Conservation (phyloP, 2,329 filamentous ascomycete species). For the Magnaporthiopsis rhizophila region DNA sequence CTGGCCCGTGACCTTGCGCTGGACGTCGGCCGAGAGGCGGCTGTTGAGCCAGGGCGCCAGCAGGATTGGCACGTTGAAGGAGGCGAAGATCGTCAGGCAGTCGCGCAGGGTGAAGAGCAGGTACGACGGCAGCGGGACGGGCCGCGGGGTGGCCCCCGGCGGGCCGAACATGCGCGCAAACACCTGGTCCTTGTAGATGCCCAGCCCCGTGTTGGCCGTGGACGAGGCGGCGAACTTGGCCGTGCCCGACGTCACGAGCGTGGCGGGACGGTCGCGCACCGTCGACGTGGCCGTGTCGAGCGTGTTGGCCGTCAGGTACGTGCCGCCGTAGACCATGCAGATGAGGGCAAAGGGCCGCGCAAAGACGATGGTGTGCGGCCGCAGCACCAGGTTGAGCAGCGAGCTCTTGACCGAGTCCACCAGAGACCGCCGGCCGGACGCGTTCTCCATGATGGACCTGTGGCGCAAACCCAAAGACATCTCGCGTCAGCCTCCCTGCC, state of each 20-base stretch:
- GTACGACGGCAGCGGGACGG: slow-evolving; percentile 64
- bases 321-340: slow-evolving; percentile 73
- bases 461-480: background rate
- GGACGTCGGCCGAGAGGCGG: slow-evolving; percentile 43
- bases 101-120: slow-evolving; percentile 74
- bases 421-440: slow-evolving; percentile 59
- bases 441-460: slow-evolving; percentile 74
- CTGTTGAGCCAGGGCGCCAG: slow-evolving; percentile 62
- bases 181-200: slow-evolving; percentile 82
- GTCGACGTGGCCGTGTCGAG: slow-evolving; percentile 75
- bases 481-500: background rate
- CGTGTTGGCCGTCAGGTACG: slow-evolving; percentile 80
- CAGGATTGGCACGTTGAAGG: slow-evolving; percentile 79
- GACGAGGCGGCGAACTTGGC: slow-evolving; percentile 76
- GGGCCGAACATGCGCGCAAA: slow-evolving; percentile 79
- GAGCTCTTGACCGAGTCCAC: slow-evolving; percentile 51
- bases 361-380: slow-evolving; percentile 53
- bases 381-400: slow-evolving; percentile 45
- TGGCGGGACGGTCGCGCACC: slow-evolving; percentile 45
- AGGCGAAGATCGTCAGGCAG: slow-evolving; percentile 82
- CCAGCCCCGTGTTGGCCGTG: slow-evolving; percentile 74
- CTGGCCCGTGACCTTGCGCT: slow-evolving; percentile 41
- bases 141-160: slow-evolving; percentile 35
- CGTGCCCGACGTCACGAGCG: slow-evolving; percentile 61
- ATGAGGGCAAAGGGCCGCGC: slow-evolving; percentile 63